These are phyloP conservation scores for Colletotrichum sp. DNA, from an alignment of 2,329 filamentous ascomycete genomes.

Conservation along the genomic window DNA sequence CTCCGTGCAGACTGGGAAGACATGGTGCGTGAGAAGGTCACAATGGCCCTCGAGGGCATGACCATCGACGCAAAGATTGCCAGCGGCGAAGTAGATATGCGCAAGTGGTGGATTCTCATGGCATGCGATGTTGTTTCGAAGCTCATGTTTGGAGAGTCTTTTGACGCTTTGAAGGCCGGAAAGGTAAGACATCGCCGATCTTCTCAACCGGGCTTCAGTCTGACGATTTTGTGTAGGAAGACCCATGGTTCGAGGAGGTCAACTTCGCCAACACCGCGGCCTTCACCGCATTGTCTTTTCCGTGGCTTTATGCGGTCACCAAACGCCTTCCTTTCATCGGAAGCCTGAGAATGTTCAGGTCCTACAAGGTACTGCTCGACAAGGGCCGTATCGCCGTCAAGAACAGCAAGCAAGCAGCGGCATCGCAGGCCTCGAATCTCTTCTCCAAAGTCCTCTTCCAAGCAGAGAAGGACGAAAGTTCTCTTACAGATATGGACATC, in stretches of 20 bases:
- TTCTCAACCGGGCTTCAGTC: not conserved
- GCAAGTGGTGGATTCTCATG: constrained; percentile 60
- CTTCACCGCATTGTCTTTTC: not conserved
- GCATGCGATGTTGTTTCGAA: constrained; percentile 59
- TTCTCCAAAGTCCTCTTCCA: not conserved
- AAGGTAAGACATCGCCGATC: constrained; percentile 37
- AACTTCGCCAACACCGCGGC: not conserved
- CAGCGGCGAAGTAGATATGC: constrained; percentile 45
- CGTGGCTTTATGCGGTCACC: not conserved
- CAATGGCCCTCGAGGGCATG: constrained; percentile 48
- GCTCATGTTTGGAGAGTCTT: constrained; percentile 59
- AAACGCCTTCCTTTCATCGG: not conserved
- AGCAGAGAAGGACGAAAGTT: not conserved
- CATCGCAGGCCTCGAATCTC: not conserved
- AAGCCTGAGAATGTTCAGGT: not conserved
- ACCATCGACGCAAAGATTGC: constrained; percentile 40
- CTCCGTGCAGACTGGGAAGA: constrained; percentile 32
- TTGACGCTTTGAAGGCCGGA: constrained; percentile 54
- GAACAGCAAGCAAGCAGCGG: not conserved
- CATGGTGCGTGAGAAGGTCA: constrained; percentile 39
- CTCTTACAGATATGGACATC: constrained; percentile 33
- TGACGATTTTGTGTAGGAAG: not conserved
- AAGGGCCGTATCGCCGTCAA: not conserved
- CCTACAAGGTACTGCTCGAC: not conserved
- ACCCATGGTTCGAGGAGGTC: not conserved